Evolutionary conservation across 2,329 filamentous ascomycete species (phyloP).

Genomic region (Colletotrichum lentis): DNA sequence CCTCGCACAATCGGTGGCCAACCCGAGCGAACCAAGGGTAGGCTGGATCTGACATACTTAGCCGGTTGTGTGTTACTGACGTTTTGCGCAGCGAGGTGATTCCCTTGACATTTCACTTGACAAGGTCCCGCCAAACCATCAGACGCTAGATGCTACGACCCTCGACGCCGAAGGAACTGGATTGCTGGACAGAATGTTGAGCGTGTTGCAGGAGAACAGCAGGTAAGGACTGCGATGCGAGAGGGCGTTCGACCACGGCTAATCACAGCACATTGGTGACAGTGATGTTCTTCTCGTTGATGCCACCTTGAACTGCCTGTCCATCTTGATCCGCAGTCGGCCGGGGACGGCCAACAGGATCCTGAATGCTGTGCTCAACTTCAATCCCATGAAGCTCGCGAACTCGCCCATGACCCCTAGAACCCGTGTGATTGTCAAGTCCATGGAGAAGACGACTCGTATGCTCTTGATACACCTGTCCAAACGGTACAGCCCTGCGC

Average conservation of each 20-base stretch:
- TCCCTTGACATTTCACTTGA: conserved; percentile 81
- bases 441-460: conserved; percentile 92
- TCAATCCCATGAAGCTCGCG: conserved; percentile 87
- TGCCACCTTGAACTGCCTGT: conserved; percentile 88
- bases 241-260: conserved; percentile 19
- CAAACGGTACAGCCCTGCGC: conserved; percentile 67
- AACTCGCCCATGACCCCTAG: conserved; percentile 80
- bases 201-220: conserved; percentile 83
- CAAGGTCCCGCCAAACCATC: conserved; percentile 84
- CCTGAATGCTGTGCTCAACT: conserved; percentile 82
- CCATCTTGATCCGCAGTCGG: conserved; percentile 81
- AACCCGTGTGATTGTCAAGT: conserved; percentile 83
- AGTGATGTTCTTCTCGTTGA: conserved; percentile 91
- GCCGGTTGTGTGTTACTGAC: conserved; percentile 39
- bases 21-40: conserved; percentile 84
- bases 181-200: conserved; percentile 85
- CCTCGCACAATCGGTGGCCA: conserved; percentile 86
- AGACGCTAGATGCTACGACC: conserved; percentile 78
- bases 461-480: conserved; percentile 83
- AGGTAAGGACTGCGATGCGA: conserved; percentile 63
- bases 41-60: conserved; percentile 45
- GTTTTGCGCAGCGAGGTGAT: conserved; percentile 52
- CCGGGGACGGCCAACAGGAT: conserved; percentile 86
- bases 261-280: conserved; percentile 31
- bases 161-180: conserved; percentile 94